These are phyloP conservation scores for Cokeromyces recurvatus DNA, from an alignment of 371 early-diverging fungal genomes.

Conservation along the genomic window DNA sequence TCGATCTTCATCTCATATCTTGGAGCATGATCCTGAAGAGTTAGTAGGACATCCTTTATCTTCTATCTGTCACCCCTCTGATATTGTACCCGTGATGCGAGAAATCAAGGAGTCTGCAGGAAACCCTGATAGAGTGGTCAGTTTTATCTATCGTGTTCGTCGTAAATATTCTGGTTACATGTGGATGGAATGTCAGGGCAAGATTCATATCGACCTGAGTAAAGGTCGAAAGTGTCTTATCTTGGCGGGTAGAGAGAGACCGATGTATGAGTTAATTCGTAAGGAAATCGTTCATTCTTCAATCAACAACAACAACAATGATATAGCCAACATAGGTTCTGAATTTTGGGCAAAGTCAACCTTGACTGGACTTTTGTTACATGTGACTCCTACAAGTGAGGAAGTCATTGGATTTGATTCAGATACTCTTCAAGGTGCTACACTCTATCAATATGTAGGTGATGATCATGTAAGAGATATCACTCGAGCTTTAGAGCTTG, in stretches of 20 bases:
- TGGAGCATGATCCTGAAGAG: conserved; percentile 52
- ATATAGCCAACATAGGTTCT: conserved; percentile 10
- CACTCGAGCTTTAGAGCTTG: conserved; percentile 39
- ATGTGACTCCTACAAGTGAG: conserved; percentile 32
- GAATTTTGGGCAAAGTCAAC: conserved; percentile 57
- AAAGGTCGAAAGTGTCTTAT: conserved; percentile 65
- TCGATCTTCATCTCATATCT: conserved; percentile 35
- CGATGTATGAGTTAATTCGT: conserved; percentile 32
- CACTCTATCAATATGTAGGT: conserved; percentile 48
- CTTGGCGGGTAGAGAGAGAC: conserved; percentile 51
- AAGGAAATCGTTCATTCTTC: conserved; percentile 20
- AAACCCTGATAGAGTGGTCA: conserved; percentile 28
- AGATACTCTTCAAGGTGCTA: conserved; percentile 40
- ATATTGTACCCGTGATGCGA: conserved; percentile 59
- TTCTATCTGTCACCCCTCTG: conserved; percentile 60
- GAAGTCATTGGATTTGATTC: conserved; percentile 36
- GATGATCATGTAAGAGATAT: conserved; percentile 42
- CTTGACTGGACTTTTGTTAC: conserved; percentile 52
- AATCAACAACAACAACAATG: neutral
- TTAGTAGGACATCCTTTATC: conserved; percentile 51
- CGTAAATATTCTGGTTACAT: conserved; percentile 52
- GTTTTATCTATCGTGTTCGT: conserved; percentile 54
- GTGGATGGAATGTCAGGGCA: conserved; percentile 63
- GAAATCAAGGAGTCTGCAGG: conserved; percentile 49
- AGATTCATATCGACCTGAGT: conserved; percentile 47